Evolutionary conservation across 2,329 filamentous ascomycete genomes (phyloP), one percentile per base, ranked within the genome.

Genomic region (Zymoseptoria passerinii): DNA sequence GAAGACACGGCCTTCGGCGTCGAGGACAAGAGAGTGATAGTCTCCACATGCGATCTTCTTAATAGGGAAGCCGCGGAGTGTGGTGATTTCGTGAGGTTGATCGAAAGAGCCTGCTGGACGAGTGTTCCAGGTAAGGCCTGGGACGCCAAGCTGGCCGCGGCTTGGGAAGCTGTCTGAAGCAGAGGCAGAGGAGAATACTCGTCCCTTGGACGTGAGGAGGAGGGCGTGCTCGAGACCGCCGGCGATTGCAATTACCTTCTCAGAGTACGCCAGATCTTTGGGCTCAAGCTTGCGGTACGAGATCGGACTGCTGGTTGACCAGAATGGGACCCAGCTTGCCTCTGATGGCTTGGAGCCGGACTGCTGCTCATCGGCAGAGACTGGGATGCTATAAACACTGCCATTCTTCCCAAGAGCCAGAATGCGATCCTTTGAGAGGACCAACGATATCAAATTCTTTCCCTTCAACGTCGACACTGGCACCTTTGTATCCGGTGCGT

Each of bases 141-240:
- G 87, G 23, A 97, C 79, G 52, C 94, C 94, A 53, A 97, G 82
- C 74, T 99, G 92, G 5, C 94, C 94, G 69, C 83, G 86, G 2
- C 83, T 82, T 0, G 94, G 94, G 70, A 88, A 97, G 54, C 85
- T 80, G 58, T 88, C 82, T 18, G 85, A 85, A 61, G 88, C 90
- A 2, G 90, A 86, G 1, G 90, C 92, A n/a, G 89, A 86, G 2
- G 92, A 89, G 74, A 95, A 97, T 35, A 97, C 82, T 48, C 92
- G 88, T 0, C 94, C 94, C 55, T 82, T 83, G 52, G 84, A 90
- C 0, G 92, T 96, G 60, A 96, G 80, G 53, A 99, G 80, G 0
- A 97, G 80, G 29, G 87, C 88, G 72, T 97, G 92, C 69, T 97
- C 91, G 13, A 89, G 80, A 1, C 94, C 94, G 62, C 87, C 85